Evolutionary conservation across 208 protist species (phyloP), one percentile per base, ranked within the genome.

Genomic region (Wallacemonas sp.): DNA sequence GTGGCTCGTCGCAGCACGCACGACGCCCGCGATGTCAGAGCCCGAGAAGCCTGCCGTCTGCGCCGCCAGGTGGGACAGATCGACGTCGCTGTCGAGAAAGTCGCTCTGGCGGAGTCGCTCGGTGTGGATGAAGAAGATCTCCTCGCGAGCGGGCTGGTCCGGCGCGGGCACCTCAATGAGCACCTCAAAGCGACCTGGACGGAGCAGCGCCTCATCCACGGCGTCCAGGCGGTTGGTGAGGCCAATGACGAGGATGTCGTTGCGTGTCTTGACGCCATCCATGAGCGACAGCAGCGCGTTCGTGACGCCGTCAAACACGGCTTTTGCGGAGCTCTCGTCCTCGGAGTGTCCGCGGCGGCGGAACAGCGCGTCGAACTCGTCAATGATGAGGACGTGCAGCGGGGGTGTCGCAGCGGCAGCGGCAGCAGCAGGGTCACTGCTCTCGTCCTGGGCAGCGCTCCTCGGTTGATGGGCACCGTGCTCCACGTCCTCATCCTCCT

Each of bases 291-390:
- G 87, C 1, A 98, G 76, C 63, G 99, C 98, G 80, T 99, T 99
- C 2, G 99, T 99, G 16, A 99, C 88, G n/a, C 95, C 97, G 82
- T 99, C 98, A 69, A 93, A 91, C 21, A 99, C 96, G 12, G 95
- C 94, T 60, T 88, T 82, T 3, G 89, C 90, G 39, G 98, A 98
- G 29, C 98, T 99, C 60, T 94, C 96, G 69, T 97, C 94, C 5
- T 67, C 61, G 23, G 70, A 74, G 19, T 85, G 78, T 26, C 97
- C 98, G 56, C 98, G 80, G 44, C 89, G 70, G 34, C 96, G 94
- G 68, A 99, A 99, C 66, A 99, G 99, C 14, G 98, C 96, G 70
- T 99, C 99, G 65, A 99, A 94, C 83, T 99, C 99, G 85, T 99
- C 99, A 63, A 99, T 98, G 52, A 99, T 99, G 48, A 99, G 98